A percentile compares a stretch with the other conserved stretches of the same genome.
Conservation (phyloP, 139 green algal species). For the Coccomyxa sp. region DNA sequence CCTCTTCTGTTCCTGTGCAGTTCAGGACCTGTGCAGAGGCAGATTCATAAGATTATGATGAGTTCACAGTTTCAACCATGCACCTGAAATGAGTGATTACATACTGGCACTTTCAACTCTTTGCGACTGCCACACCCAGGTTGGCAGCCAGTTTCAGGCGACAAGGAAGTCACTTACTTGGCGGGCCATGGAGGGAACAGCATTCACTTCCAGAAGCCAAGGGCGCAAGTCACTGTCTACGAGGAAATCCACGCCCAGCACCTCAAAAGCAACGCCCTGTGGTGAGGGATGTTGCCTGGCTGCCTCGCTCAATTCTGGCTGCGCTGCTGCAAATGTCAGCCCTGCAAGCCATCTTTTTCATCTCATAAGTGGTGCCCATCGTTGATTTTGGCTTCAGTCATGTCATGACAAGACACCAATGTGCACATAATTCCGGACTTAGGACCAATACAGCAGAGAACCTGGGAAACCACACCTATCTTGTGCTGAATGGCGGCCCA, state of each 20-base stretch:
- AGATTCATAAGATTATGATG: neutral
- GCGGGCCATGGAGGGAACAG: constrained; percentile 54
- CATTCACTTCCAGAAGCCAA: constrained; percentile 72
- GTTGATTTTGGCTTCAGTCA: too few relatives aligned
- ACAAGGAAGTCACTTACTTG: constrained; percentile 17
- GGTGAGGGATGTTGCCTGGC: neutral
- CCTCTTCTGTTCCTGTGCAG: neutral
- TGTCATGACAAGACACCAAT: too few relatives aligned
- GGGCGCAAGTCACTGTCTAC: constrained; percentile 52
- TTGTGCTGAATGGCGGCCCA: constrained; percentile 24
- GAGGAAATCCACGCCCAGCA: constrained; percentile 70
- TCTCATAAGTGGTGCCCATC: neutral
- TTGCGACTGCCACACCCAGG: neutral
- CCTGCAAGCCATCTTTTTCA: constrained; percentile 1
- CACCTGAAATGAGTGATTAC: neutral
- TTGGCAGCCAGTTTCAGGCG: neutral
- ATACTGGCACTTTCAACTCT: neutral
- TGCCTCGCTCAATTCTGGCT: constrained; percentile 14
- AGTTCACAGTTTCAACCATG: neutral
- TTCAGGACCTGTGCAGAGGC: neutral
- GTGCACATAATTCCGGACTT: too few relatives aligned
- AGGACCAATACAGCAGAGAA: neutral
- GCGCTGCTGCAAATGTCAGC: constrained; percentile 25
- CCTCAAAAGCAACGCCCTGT: constrained; percentile 36
- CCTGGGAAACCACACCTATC: constrained; percentile 7